Conservation (phyloP, 2,329 filamentous ascomycete species). For the Grosmannia clavigera region DNA sequence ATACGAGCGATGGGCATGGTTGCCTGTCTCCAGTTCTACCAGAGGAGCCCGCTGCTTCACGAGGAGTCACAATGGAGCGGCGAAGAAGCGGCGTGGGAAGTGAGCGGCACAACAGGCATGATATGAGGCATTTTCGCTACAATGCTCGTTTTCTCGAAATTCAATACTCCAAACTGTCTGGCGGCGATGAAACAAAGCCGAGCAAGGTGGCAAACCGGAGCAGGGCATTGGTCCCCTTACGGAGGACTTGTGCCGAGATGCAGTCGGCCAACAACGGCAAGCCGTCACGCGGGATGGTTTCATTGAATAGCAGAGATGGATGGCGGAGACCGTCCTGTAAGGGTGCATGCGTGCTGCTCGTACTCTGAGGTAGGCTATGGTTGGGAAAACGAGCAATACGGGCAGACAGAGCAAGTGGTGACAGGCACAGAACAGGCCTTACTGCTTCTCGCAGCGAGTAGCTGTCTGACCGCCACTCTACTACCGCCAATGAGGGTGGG, state of each 20-base stretch:
- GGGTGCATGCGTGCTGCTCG: neutral
- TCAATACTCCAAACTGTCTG: neutral
- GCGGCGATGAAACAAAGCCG: neutral
- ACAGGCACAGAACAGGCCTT: neutral
- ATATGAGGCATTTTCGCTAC: neutral
- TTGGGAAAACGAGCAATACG: too few species aligned
- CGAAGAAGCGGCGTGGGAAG: neutral
- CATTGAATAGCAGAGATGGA: neutral
- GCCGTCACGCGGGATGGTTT: neutral
- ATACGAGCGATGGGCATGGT: neutral
- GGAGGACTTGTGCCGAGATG: neutral
- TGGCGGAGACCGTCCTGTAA: neutral
- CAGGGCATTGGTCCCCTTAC: neutral
- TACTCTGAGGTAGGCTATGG: too few species aligned
- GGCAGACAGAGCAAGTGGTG: neutral
- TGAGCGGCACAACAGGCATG: neutral
- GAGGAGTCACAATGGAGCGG: neutral
- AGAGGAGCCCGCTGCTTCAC: neutral
- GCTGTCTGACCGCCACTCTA: neutral
- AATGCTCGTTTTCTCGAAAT: neutral
- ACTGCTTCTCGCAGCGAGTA: neutral
- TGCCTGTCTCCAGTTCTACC: neutral
- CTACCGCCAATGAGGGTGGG: neutral
- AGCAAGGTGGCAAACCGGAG: neutral
- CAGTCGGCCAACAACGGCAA: neutral